Base-by-base conservation (phyloP, 345 rosid species). In the Eucalyptus tenuipes region DNA sequence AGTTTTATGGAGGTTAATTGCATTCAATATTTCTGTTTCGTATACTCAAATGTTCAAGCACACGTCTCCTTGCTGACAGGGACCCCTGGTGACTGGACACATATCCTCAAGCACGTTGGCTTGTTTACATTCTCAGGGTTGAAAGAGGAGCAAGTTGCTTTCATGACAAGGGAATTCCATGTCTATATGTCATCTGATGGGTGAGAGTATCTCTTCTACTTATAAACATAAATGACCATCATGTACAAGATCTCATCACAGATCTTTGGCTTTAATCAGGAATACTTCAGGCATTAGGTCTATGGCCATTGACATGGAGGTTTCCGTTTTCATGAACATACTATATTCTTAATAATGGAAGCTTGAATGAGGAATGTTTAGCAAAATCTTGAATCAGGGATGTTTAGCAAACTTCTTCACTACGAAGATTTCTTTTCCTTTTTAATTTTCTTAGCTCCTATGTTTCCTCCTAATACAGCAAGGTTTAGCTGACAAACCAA, bases 11-110 rank as follows among this genome's bases (percentile, higher is more conserved):
- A 50, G 45, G 29, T 49, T 27, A 14, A 31, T 53, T 37, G 24
- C 59, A 24, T 49, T 84, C 27, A 13, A 37, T 85, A 85, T 49
- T 31, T 49, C 44, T 17, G 13, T 37, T 47, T 86, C 7, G 0
- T 75, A 6, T 20, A 22, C 82, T 75, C 82, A 53, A 86, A 50
- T 86, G 64, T 86, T 47, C 53, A 75, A 75, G 47, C 47, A 40
- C 52, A 29, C 6, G 0, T 55, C 64, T 87, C 31, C n/a, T 8
- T 80, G 80, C 47, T 20, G 86, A 45, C 92, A 94, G 95, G 93
- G 68, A 94, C 93, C 25, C 95, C 94, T 16, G 95, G 95, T 53
- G 93, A 94, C 89, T 94, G 95, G 95, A 94, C 92, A 33, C 95
- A 94, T 86, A 92, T 94, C 48, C 89, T 92, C 57, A 92, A 90